Evolutionary conservation across 2,329 filamentous ascomycete species (phyloP).

Genomic region (Chaetomium sp.): DNA sequence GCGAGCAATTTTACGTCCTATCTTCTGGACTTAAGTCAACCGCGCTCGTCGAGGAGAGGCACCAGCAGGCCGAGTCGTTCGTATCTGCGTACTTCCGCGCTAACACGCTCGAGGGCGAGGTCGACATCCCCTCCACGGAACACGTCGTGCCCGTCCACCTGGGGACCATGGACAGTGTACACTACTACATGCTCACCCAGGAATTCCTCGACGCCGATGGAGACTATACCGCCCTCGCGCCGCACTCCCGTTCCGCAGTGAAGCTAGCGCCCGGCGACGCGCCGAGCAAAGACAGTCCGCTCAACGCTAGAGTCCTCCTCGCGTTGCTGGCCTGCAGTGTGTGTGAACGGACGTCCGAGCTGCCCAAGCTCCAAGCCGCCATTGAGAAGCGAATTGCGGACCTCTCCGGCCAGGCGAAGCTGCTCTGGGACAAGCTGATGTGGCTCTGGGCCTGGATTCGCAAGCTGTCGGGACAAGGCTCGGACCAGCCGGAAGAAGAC

Average conservation of each 20-base stretch:
- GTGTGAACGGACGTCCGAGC: not conserved
- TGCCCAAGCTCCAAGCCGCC: not conserved
- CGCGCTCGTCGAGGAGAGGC: constrained; percentile 30
- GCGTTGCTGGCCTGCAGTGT: constrained; percentile 11
- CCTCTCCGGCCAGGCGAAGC: constrained; percentile 16
- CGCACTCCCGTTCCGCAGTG: constrained; percentile 6
- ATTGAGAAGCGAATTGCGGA: not conserved
- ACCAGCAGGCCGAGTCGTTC: constrained; percentile 42
- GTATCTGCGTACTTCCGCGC: constrained; percentile 52
- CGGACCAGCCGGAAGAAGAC: not conserved
- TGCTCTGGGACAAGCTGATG: constrained; percentile 26
- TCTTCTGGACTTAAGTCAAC: constrained; percentile 30
- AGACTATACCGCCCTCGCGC: constrained; percentile 13
- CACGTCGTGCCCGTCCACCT: constrained; percentile 7
- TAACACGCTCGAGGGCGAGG: constrained; percentile 31
- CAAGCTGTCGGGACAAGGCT: not conserved
- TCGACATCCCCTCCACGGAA: constrained; percentile 2
- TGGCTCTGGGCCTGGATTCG: constrained; percentile 14
- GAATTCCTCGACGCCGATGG: constrained; percentile 13
- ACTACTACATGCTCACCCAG: constrained; percentile 14
- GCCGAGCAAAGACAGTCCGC: not conserved
- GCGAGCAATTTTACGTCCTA: constrained; percentile 30
- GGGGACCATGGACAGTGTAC: constrained; percentile 2
- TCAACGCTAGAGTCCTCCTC: constrained; percentile 10
- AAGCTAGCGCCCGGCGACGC: constrained; percentile 6